Evolutionary conservation across 257 asterid genomes (phyloP), one percentile per base, ranked within the genome.

Genomic region (Nicotiana paniculata): DNA sequence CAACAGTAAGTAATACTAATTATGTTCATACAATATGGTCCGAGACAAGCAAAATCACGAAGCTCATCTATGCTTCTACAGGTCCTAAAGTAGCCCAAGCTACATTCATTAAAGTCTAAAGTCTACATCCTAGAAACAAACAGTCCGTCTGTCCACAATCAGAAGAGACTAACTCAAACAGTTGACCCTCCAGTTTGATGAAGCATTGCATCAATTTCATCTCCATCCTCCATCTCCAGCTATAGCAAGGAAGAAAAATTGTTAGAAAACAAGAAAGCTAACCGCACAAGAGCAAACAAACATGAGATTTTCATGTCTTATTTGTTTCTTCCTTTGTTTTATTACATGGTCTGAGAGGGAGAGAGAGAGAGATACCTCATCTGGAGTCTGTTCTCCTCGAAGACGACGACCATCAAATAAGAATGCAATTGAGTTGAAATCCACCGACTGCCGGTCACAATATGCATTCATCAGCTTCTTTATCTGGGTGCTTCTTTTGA

Each of bases 151-250:
- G 63, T 51, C 46, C 79, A 51, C 51, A 51, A 48, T 8, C 26
- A 26, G 3, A 26, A 46, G 24, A 24, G 78, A 72, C 21, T 21
- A 3, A 33, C 43, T 51, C 63, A 75, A 75, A 75, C 62, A 75
- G 26, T 15, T 51, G 53, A 48, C 32, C 88, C 87, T 66, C 89
- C 89, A 26, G 80, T 75, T 58, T 83, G 87, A 53, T 87, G 88
- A 85, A 87, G 64, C 88, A 89, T 85, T 2, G 89, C 90, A 61
- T 89, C 90, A 5, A 89, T 87, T 53, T 89, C 87, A 83, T 89
- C 92, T 1, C 90, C 90, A 11, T 89, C 90, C 59, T 87, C 90
- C 92, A 89, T 87, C 68, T 81, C 86, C 21, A 87, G 88, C 87
- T 87, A 68, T 5, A 51, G 6, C 24, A 55, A n/a, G 13, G 18